A percentile compares a stretch with the other conserved stretches of the same genome.
Conservation (phyloP, 306 rosid species). For the Lablab purpureus region DNA sequence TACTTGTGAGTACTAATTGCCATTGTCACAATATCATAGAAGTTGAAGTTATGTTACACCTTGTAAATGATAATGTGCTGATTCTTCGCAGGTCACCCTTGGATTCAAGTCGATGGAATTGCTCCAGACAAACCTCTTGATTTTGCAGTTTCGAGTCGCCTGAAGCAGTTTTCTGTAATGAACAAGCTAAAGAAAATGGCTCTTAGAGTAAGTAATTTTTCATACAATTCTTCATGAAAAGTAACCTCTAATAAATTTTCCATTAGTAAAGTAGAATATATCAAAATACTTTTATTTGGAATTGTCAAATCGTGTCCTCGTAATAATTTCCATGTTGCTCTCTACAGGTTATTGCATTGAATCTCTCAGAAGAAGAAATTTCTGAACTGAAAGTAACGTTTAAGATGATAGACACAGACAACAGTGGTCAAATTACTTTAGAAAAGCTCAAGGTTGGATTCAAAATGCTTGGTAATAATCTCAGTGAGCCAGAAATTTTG, state of each 20-base stretch:
- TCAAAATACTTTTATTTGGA: constrained; percentile 8
- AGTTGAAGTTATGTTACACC: constrained; percentile 12
- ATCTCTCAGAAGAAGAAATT: constrained; percentile 81
- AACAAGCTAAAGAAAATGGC: constrained; percentile 89
- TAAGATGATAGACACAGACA: constrained; percentile 58
- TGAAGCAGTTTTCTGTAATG: constrained; percentile 85
- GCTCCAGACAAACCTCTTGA: constrained; percentile 83
- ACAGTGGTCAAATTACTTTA: constrained; percentile 70
- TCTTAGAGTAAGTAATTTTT: constrained; percentile 60
- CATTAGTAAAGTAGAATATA: background rate
- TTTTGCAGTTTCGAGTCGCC: constrained; percentile 69
- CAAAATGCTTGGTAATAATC: constrained; percentile 69
- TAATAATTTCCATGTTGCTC: constrained; percentile 19
- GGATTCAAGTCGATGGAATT: constrained; percentile 81
- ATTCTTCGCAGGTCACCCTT: constrained; percentile 77
- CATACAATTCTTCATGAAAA: background rate
- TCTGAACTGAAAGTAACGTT: constrained; percentile 65
- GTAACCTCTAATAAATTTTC: constrained; percentile 2
- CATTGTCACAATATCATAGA: constrained; percentile 1
- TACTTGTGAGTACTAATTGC: background rate
- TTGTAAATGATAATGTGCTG: constrained; percentile 19
- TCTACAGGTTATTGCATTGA: constrained; percentile 73
- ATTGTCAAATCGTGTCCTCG: background rate
- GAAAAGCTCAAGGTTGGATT: constrained; percentile 78
- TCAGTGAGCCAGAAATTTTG: constrained; percentile 68